phyloP scores from a whole-genome alignment of 225 moss, liverwort and hornwort genomes.

The Rhytidiadelphus loreus region DNA sequence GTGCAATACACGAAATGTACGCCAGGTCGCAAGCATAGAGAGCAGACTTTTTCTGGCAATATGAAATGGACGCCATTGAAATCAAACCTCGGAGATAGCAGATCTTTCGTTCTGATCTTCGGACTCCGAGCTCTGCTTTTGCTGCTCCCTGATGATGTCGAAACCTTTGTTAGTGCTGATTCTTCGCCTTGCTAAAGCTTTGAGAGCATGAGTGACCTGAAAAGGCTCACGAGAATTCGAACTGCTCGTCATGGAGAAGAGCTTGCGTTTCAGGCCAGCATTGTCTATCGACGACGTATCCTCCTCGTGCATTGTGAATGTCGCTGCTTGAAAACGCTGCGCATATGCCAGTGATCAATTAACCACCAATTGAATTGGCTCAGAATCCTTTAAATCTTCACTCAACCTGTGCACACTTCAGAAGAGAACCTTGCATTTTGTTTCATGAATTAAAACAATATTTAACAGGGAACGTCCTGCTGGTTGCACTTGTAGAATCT shows the following conservation, averaged over 20 bases:
- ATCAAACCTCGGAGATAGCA: background rate
- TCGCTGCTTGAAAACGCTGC: background rate
- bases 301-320: slow-evolving; percentile 9
- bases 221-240: slow-evolving; percentile 6
- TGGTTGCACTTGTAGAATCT: background rate
- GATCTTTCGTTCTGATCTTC: background rate
- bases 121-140: slow-evolving; percentile 5
- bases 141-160: slow-evolving; percentile 28
- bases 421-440: background rate
- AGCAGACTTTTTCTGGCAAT: background rate
- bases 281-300: background rate
- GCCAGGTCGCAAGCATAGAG: background rate
- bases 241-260: background rate
- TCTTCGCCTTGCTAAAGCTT: slow-evolving; percentile 24
- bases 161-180: slow-evolving; percentile 20
- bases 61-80: background rate
- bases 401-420: background rate
- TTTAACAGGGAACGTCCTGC: background rate
- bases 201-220: slow-evolving; percentile 17
- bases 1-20: background rate
- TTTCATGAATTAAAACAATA: background rate
- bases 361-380: background rate
- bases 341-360: background rate
- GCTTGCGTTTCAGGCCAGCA: slow-evolving; percentile 34
- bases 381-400: background rate